A percentile compares a stretch with the other conserved stretches of the same genome.
Evolutionary conservation across 345 rosid genomes (phyloP).

Genomic region (Brassica rapa): DNA sequence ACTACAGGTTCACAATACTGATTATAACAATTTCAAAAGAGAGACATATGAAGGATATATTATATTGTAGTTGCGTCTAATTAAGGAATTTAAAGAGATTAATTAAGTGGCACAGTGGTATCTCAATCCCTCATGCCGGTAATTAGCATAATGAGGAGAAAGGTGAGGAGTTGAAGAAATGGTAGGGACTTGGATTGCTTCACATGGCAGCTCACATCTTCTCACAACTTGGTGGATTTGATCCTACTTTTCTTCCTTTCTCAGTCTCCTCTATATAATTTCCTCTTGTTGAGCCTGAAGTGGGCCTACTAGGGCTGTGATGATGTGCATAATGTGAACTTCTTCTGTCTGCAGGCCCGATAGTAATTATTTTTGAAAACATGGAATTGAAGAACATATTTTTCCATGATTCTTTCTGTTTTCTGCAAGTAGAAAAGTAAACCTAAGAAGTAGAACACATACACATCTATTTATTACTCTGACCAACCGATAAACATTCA

Average conservation of each 20-base stretch:
- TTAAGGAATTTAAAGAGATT: background rate
- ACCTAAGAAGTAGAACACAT: background rate
- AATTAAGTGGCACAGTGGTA: slow-evolving; percentile 73
- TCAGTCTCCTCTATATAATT: slow-evolving; percentile 22
- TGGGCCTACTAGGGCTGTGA: background rate
- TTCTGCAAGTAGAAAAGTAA: background rate
- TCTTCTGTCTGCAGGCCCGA: slow-evolving; percentile 13
- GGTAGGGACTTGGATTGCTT: slow-evolving; percentile 72
- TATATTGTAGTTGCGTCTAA: background rate
- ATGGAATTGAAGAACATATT: background rate
- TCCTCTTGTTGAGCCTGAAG: background rate
- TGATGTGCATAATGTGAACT: background rate
- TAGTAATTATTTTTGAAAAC: background rate
- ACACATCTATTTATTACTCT: background rate
- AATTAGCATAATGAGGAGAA: slow-evolving; percentile 60
- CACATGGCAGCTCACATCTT: slow-evolving; percentile 72
- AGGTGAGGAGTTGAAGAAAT: slow-evolving; percentile 29
- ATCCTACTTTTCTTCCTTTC: slow-evolving; percentile 54
- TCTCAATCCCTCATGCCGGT: slow-evolving; percentile 82
- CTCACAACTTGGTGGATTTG: slow-evolving; percentile 54
- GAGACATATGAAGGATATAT: background rate
- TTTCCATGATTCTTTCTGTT: background rate
- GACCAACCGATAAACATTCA: background rate
- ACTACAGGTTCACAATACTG: background rate
- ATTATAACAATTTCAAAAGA: background rate